A percentile compares a stretch with the other conserved stretches of the same genome.
Conservation (phyloP, 108 stramenopile genomes). For the Parmales sp. region DNA sequence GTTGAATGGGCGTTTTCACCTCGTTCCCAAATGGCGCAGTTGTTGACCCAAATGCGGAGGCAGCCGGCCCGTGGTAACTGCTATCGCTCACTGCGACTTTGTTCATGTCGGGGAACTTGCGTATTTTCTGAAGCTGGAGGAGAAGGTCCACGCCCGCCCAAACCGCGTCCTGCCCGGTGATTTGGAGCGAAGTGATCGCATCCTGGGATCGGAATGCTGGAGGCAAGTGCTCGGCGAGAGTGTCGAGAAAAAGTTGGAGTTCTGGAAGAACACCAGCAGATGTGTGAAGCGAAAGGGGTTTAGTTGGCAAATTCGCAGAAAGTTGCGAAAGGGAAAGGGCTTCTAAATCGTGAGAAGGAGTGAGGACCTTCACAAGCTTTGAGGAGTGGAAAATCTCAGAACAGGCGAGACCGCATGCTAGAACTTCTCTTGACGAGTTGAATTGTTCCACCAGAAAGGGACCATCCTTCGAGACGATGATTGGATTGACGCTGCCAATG, state of each 20-base stretch:
- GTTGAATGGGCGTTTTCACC: constrained; percentile 29
- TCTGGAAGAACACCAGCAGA: constrained; percentile 35
- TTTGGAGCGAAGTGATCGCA: constrained; percentile 46
- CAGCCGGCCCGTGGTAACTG: constrained; percentile 50
- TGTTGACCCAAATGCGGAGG: constrained; percentile 39
- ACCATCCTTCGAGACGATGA: constrained; percentile 25
- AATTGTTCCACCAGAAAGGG: constrained; percentile 16
- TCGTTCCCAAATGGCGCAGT: constrained; percentile 36
- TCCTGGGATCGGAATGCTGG: constrained; percentile 21
- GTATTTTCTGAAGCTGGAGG: constrained; percentile 21
- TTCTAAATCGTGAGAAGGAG: constrained; percentile 38
- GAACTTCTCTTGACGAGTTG: background rate
- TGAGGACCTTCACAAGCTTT: constrained; percentile 25
- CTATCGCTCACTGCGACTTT: constrained; percentile 39
- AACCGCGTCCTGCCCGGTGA: constrained; percentile 45
- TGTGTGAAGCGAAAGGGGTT: constrained; percentile 41
- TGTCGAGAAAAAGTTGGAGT: constrained; percentile 29
- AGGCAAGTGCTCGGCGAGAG: constrained; percentile 34
- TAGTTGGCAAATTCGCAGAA: constrained; percentile 22
- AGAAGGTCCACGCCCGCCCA: constrained; percentile 45
- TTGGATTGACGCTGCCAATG: constrained; percentile 9
- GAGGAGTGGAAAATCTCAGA: constrained; percentile 40
- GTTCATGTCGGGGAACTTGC: no score
- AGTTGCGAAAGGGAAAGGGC: constrained; percentile 27
- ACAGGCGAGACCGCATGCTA: constrained; percentile 32